A percentile compares a stretch with the other conserved stretches of the same genome.
These are phyloP conservation scores for Candida koratica DNA, from an alignment of 805 yeast species.

Conservation along the genomic window DNA sequence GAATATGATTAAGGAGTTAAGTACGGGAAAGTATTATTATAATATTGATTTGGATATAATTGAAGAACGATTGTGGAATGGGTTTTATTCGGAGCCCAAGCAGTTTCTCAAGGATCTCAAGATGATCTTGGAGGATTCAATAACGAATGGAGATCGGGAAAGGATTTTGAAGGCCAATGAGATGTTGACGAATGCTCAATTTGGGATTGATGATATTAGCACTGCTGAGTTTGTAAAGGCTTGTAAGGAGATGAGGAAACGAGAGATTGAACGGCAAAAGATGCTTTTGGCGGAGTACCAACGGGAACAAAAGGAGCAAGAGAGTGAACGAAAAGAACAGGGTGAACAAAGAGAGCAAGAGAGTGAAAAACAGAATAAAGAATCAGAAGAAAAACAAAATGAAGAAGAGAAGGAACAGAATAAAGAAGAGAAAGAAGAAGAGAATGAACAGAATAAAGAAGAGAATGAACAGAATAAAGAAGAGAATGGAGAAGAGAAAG, in stretches of 20 bases:
- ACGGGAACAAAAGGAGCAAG: conserved; percentile 3
- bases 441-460: conserved; percentile 4
- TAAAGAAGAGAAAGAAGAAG: background rate
- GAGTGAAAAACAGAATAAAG: conserved; percentile 12
- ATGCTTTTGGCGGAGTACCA: conserved; percentile 38
- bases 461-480: background rate
- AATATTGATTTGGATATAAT: conserved; percentile 93
- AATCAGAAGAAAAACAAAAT: background rate
- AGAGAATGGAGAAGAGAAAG: conserved; percentile 5
- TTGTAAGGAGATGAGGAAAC: conserved; percentile 65
- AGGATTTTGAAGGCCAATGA: conserved; percentile 79
- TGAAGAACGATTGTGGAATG: conserved; percentile 96
- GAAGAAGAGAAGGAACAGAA: background rate
- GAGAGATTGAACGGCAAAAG: conserved; percentile 58
- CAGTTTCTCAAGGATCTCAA: conserved; percentile 84
- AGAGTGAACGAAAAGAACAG: conserved; percentile 4
- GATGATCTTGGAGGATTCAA: conserved; percentile 76
- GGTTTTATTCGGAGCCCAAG: conserved; percentile 86
- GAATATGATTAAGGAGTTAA: conserved; percentile 75
- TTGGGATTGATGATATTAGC: conserved; percentile 87
- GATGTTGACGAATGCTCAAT: conserved; percentile 94
- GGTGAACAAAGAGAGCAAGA: conserved; percentile 4
- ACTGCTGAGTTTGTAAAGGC: conserved; percentile 67
- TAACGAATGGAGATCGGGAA: conserved; percentile 76
- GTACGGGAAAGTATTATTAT: conserved; percentile 66